Conservation (phyloP, 805 yeast genomes). For the Lipomyces yamadae region DNA sequence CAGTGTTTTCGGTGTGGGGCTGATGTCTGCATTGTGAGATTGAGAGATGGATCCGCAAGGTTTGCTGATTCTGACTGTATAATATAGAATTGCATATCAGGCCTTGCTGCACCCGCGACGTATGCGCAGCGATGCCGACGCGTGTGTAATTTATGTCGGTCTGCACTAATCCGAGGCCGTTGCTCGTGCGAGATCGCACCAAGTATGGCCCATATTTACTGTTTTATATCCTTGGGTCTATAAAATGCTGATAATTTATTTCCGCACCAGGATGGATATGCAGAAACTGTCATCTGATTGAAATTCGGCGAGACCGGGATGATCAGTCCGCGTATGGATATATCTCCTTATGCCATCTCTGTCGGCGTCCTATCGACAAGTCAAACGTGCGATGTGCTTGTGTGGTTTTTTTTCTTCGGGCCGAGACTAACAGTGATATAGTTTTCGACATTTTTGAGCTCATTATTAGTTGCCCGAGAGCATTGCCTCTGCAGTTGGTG, state of each 20-base stretch:
- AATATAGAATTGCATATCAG: conserved; percentile 25
- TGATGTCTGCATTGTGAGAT: conserved; percentile 9
- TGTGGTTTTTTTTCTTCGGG: background rate
- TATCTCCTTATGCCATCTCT: conserved; percentile 17
- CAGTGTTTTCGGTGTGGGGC: conserved; percentile 11
- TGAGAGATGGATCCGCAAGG: background rate
- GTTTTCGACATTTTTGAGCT: conserved; percentile 5
- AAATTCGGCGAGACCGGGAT: conserved; percentile 15
- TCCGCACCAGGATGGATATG: conserved; percentile 31
- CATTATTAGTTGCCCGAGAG: conserved; percentile 11
- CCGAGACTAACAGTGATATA: conserved; percentile 1
- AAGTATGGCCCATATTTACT: conserved; percentile 6
- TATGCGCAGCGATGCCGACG: conserved; percentile 19
- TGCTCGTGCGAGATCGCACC: conserved; percentile 24
- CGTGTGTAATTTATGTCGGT: conserved; percentile 24
- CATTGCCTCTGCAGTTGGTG: conserved; percentile 33
- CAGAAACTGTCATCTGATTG: conserved; percentile 25
- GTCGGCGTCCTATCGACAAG: conserved; percentile 19
- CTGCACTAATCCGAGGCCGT: conserved; percentile 19
- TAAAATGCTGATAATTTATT: background rate
- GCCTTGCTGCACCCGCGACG: conserved; percentile 11
- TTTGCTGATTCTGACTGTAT: background rate
- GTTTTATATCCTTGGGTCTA: background rate
- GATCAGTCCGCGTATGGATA: background rate
- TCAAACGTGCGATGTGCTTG: background rate